These are phyloP conservation scores for Macrolepiota fuliginosa DNA, from an alignment of 768 basidiomycete species.

Conservation along the genomic window DNA sequence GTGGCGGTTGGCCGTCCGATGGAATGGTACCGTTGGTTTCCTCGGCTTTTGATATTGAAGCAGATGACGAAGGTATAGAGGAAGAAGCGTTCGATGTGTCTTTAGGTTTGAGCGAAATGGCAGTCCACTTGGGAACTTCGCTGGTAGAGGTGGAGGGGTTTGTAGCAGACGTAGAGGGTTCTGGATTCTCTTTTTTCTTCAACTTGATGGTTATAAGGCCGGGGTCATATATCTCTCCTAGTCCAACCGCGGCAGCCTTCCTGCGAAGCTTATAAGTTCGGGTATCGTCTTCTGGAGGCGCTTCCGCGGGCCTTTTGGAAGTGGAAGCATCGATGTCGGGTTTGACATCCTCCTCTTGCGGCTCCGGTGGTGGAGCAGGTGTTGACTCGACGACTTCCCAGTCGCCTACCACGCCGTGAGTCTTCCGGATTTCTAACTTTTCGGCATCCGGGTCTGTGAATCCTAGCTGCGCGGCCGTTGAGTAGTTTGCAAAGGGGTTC, in stretches of 20 bases:
- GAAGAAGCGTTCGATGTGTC: conserved; percentile 6
- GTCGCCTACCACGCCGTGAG: conserved; percentile 70
- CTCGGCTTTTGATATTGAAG: not conserved
- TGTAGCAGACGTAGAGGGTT: conserved; percentile 11
- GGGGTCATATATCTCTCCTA: conserved; percentile 84
- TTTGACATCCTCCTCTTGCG: conserved; percentile 28
- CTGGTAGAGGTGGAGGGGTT: conserved; percentile 6
- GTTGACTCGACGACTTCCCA: conserved; percentile 64
- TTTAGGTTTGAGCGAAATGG: conserved; percentile 21
- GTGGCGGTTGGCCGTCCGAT: conserved; percentile 1
- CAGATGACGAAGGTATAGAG: not conserved
- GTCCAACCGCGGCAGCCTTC: conserved; percentile 54
- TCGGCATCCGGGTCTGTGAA: conserved; percentile 77
- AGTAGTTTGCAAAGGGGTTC: conserved; percentile 80
- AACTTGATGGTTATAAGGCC: conserved; percentile 63
- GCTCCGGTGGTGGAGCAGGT: conserved; percentile 18
- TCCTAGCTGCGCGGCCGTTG: conserved; percentile 83
- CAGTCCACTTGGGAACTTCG: conserved; percentile 21
- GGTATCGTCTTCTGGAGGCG: conserved; percentile 46
- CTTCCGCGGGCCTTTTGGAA: conserved; percentile 17
- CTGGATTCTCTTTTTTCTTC: conserved; percentile 51
- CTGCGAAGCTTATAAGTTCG: conserved; percentile 68
- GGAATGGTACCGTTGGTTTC: not conserved
- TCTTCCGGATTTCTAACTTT: conserved; percentile 50
- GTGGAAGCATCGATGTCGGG: conserved; percentile 32